Evolutionary conservation across 208 protist genomes (phyloP).

Genomic region (Wallacemonas rigidus): DNA sequence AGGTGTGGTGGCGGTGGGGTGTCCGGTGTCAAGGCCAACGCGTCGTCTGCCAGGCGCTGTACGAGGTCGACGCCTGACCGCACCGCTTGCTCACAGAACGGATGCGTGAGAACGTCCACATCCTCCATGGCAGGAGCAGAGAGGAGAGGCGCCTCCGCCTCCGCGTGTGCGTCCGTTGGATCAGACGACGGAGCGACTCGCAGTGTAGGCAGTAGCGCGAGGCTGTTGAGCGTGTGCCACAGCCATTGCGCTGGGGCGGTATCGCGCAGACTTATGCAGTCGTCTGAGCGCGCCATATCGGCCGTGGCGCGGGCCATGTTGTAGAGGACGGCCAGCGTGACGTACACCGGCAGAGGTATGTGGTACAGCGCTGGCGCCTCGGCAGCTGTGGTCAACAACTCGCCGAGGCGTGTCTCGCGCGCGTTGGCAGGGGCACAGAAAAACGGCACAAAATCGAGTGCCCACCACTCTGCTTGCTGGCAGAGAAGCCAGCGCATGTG

Average conservation of each 20-base stretch:
- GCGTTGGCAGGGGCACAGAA: background rate
- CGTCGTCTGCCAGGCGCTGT: background rate
- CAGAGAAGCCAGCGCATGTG: background rate
- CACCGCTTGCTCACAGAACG: background rate
- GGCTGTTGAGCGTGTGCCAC: background rate
- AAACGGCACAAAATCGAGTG: background rate
- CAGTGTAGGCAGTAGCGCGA: background rate
- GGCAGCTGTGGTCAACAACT: background rate
- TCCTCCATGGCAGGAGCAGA: background rate
- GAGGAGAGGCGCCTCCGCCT: background rate
- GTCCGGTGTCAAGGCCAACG: background rate
- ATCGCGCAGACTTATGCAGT: background rate
- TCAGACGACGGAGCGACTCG: background rate
- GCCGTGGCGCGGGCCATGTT: background rate
- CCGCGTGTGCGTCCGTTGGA: background rate
- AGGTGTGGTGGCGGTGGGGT: background rate
- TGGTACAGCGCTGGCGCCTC: background rate
- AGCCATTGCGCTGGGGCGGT: background rate
- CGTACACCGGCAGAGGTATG: constrained; percentile 5
- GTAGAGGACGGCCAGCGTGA: background rate
- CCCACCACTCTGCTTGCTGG: constrained; percentile 15
- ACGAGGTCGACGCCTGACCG: background rate
- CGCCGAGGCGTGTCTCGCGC: background rate
- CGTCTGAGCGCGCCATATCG: background rate
- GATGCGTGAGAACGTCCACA: background rate